phyloP scores from a whole-genome alignment of 139 green algal species.

The Choricystis sp. region DNA sequence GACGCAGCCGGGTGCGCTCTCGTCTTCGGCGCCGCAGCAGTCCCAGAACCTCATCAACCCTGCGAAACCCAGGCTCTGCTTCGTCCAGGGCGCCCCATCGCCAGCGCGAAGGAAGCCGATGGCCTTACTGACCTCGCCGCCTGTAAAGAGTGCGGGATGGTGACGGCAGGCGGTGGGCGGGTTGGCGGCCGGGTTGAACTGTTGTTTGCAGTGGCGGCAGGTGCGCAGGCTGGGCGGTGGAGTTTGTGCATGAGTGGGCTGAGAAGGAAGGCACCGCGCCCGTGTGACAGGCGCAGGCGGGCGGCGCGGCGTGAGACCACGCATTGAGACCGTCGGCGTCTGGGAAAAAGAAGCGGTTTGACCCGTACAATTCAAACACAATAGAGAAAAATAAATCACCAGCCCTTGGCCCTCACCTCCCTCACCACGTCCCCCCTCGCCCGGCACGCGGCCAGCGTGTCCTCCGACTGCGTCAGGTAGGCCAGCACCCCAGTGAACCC shows the following conservation, averaged over 20 bases:
- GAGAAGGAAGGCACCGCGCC: no score
- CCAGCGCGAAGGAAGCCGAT: constrained; percentile 32
- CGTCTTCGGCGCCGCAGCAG: constrained; percentile 37
- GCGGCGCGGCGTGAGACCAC: no score
- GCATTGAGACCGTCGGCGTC: no score
- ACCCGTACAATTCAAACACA: no score
- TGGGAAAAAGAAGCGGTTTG: no score
- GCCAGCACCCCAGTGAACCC: constrained; percentile 24
- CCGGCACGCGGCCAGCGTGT: no score
- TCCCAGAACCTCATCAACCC: constrained; percentile 44
- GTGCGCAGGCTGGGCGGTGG: constrained; percentile 12
- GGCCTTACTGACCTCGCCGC: constrained; percentile 39
- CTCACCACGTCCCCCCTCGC: no score
- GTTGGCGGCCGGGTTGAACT: constrained; percentile 27
- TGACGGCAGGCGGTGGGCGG: constrained; percentile 18
- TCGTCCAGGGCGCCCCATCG: constrained; percentile 25
- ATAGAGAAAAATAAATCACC: no score
- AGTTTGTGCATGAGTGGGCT: no score
- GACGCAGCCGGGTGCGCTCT: constrained; percentile 27
- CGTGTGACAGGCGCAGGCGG: no score
- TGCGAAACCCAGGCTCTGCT: constrained; percentile 20
- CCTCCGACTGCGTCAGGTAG: no score
- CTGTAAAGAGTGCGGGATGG: constrained; percentile 34
- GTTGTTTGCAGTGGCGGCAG: constrained; percentile 32
- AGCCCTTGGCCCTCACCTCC: no score